A percentile compares a stretch with the other conserved stretches of the same genome.
Evolutionary conservation across 139 green algal genomes (phyloP).

Genomic region (Helicosporidium sp.): DNA sequence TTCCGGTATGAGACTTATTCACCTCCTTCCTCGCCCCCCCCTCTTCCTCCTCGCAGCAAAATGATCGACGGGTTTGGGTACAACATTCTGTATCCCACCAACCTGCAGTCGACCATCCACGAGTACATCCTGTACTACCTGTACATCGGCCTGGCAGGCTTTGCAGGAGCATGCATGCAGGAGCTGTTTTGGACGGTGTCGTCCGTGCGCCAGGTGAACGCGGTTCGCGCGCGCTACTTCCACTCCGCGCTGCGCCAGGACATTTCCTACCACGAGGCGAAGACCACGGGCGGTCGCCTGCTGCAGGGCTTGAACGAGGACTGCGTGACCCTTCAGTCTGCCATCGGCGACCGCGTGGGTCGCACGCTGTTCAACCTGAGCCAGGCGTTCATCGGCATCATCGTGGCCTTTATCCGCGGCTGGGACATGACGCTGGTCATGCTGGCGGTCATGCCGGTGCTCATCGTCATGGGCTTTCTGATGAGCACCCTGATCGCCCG

Average conservation of each 20-base stretch:
- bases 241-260: conserved; percentile 55
- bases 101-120: not conserved
- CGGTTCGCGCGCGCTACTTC: conserved; percentile 30
- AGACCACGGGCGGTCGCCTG: conserved; percentile 29
- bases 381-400: conserved; percentile 23
- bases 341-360: conserved; percentile 36
- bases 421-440: conserved; percentile 71
- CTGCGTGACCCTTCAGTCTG: conserved; percentile 31
- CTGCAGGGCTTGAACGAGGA: conserved; percentile 57
- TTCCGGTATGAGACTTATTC: too few relatives aligned
- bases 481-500: conserved; percentile 22
- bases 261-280: conserved; percentile 59
- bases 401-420: conserved; percentile 33
- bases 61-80: conserved; percentile 1
- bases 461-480: conserved; percentile 27
- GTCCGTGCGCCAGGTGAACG: conserved; percentile 11
- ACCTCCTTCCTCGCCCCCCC: not conserved
- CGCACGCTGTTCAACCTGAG: conserved; percentile 15
- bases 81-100: not conserved
- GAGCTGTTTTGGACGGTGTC: conserved; percentile 20
- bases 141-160: conserved; percentile 34
- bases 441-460: conserved; percentile 36
- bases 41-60: not conserved
- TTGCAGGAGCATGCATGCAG: conserved; percentile 25
- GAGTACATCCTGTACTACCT: conserved; percentile 36